Evolutionary conservation across 768 basidiomycete species (phyloP), one percentile per base, ranked within the genome.

Genomic region (Leccinum obscurum): DNA sequence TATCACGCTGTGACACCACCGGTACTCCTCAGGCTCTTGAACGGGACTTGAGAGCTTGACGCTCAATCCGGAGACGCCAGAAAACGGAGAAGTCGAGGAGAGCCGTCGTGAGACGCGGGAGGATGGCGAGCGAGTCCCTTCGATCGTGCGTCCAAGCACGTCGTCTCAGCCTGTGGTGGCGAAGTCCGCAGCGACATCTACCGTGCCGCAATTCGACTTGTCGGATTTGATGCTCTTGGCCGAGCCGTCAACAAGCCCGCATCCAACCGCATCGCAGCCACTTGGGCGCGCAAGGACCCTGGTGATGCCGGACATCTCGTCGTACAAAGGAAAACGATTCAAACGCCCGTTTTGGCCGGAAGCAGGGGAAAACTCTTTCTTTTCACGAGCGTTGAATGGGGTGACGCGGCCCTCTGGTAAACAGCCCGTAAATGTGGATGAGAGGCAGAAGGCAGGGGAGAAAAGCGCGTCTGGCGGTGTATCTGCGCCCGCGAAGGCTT

Each of bases 231-330:
- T 56, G n/a, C n/a, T 44, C 9, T 20, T 44, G 30, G 14, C 57
- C 1, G n/a, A 55, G 6, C 22, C 58, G 6, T 52, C 59, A 13
- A 28, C 11, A 3, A 53, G 54, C 41, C 49, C 61, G 32, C 30
- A 44, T n/a, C 37, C 56, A 10, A 41, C 56, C 9, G 39, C 32
- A 6, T 56, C 61, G 13, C 62, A 59, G 44, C 34, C 53, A 15
- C 22, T 56, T 15, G 22, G 37, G 10, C 28, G 28, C 13, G 0
- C 52, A 22, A 35, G 57, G 11, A n/a, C 51, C 44, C 6, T 72
- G 17, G 52, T 56, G 3, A 63, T 72, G 39, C 70, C 70, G 4
- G 65, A 70, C 24, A 62, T 71, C 20, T 72, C 70, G 20, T 63
- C 20, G 34, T 72, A 66, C 55, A 59, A 58, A 49, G 56, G 64